Conservation (phyloP, 345 rosid species). For the Triadica sebifera region DNA sequence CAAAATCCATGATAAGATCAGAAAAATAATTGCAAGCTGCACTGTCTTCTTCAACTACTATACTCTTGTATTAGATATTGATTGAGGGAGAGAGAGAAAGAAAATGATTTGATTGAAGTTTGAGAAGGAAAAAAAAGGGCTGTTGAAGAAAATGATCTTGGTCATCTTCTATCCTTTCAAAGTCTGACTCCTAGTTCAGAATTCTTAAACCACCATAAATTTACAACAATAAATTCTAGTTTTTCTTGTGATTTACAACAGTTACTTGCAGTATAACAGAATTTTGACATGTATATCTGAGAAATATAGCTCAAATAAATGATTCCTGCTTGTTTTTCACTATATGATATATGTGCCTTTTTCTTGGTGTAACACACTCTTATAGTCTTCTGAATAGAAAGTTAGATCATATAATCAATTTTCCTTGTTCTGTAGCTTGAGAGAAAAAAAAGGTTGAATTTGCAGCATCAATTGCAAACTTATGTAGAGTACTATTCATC, state of each 20-base stretch:
- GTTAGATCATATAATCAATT: background rate
- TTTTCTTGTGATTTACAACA: slow-evolving; percentile 12
- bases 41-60: too few relatives aligned
- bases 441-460: background rate
- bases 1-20: too few relatives aligned
- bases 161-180: slow-evolving; percentile 2
- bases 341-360: too few relatives aligned
- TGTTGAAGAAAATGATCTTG: background rate
- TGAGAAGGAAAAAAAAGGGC: too few relatives aligned
- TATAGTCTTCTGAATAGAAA: too few relatives aligned
- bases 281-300: background rate
- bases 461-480: background rate
- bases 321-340: background rate
- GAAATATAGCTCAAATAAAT: background rate
- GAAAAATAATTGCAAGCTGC: too few relatives aligned
- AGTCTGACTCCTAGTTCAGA: background rate
- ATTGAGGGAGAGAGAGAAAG: too few relatives aligned
- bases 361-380: background rate
- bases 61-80: too few relatives aligned
- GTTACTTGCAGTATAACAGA: background rate
- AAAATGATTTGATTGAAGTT: too few relatives aligned
- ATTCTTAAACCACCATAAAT: background rate
- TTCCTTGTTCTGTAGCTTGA: background rate
- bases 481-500: background rate
- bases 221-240: background rate